Conservation (phyloP, 2,329 filamentous ascomycete species). For the Cercospora berteroae region DNA sequence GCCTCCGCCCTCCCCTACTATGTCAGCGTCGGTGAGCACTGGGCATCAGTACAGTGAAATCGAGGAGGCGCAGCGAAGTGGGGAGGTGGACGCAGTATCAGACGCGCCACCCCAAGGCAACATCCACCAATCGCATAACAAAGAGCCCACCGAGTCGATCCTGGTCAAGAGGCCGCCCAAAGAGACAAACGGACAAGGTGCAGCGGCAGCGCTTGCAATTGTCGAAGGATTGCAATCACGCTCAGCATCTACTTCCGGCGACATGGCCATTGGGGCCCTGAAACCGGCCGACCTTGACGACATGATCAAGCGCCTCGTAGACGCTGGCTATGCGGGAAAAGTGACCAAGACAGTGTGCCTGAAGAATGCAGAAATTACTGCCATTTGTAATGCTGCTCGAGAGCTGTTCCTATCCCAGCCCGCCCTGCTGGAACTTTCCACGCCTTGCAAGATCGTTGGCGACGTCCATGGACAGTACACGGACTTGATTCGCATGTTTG, state of each 20-base stretch:
- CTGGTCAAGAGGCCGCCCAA: conserved; percentile 64
- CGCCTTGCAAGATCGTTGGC: conserved; percentile 95
- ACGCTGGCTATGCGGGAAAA: conserved; percentile 93
- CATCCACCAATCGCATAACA: conserved; percentile 52
- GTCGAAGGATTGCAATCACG: conserved; percentile 20
- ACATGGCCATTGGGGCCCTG: conserved; percentile 82
- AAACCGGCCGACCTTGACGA: conserved; percentile 94
- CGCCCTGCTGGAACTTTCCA: conserved; percentile 83
- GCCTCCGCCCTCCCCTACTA: conserved; percentile 79
- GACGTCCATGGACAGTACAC: conserved; percentile 97
- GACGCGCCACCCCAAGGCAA: conserved; percentile 76
- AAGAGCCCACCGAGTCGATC: conserved; percentile 83
- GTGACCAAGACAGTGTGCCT: conserved; percentile 96
- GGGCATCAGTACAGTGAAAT: conserved; percentile 68
- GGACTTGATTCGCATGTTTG: conserved; percentile 92
- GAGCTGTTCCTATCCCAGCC: conserved; percentile 91
- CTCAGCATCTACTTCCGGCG: conserved; percentile 48
- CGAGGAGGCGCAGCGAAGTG: conserved; percentile 74
- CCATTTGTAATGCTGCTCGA: conserved; percentile 84
- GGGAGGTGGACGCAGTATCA: conserved; percentile 92
- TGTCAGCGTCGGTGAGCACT: conserved; percentile 68
- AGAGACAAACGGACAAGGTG: conserved; percentile 25
- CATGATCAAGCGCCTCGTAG: conserved; percentile 90
- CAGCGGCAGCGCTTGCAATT: conserved; percentile 31
- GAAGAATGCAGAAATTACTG: conserved; percentile 95